phyloP scores from a whole-genome alignment of 2,329 filamentous ascomycete genomes.

The Aspergillus japonicus region DNA sequence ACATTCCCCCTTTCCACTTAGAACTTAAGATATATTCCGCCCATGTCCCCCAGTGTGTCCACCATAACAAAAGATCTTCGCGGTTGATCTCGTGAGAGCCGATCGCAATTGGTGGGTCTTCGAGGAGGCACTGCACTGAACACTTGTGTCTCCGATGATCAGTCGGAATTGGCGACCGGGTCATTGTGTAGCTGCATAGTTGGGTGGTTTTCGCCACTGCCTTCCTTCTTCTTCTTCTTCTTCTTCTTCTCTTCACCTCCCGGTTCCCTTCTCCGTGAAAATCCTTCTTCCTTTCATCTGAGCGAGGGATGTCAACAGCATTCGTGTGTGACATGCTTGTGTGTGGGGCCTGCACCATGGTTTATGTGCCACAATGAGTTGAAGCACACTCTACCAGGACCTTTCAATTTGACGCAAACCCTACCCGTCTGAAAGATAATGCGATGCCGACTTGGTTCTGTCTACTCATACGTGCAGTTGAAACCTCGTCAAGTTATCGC shows the following conservation, averaged over 20 bases:
- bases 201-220: neutral
- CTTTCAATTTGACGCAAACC: neutral
- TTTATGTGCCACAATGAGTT: neutral
- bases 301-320: neutral
- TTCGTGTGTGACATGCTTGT: neutral
- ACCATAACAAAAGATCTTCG: neutral
- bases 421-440: neutral
- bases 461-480: too few relatives aligned
- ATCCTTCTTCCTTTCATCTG: neutral
- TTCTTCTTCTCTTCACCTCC: neutral
- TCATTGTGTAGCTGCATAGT: neutral
- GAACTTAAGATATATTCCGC: neutral
- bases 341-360: neutral
- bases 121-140: too few relatives aligned
- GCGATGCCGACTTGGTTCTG: neutral
- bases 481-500: too few relatives aligned
- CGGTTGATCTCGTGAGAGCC: neutral
- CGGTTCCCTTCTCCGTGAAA: neutral
- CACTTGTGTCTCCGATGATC: neutral
- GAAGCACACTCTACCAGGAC: neutral
- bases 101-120: too few relatives aligned
- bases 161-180: neutral
- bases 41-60: neutral
- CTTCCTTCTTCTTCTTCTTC: neutral
- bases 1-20: neutral